phyloP scores from a whole-genome alignment of 345 rosid genomes.

The Hibiscus tridactylites region DNA sequence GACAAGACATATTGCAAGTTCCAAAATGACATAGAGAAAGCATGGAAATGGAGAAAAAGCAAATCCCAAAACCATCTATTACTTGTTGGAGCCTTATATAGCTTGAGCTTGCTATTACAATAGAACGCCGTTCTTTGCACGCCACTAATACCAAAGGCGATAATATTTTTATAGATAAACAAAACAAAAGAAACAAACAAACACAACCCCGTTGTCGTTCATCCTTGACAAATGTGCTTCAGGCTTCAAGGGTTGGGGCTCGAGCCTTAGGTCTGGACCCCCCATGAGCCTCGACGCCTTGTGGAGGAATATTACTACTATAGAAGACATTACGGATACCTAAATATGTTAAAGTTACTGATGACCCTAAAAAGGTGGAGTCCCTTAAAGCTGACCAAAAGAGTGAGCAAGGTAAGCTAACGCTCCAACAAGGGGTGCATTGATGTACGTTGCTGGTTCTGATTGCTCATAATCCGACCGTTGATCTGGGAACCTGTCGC shows the following conservation, averaged over 20 bases:
- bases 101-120: background rate
- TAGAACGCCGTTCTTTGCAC: slow-evolving; percentile 5
- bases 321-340: background rate
- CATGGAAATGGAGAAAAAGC: background rate
- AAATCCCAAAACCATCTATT: background rate
- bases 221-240: slow-evolving; percentile 20
- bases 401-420: slow-evolving; percentile 84
- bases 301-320: background rate
- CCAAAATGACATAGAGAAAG: slow-evolving; percentile 3
- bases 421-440: slow-evolving; percentile 87
- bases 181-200: background rate
- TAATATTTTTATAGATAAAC: background rate
- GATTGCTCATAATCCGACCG: slow-evolving; percentile 81
- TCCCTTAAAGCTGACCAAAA: slow-evolving; percentile 59
- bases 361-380: background rate
- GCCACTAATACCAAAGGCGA: background rate
- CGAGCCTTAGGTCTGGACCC: slow-evolving; percentile 25
- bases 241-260: slow-evolving; percentile 23
- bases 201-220: slow-evolving; percentile 5
- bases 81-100: background rate
- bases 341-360: background rate
- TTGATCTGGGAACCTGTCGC: slow-evolving; percentile 65
- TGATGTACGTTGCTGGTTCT: slow-evolving; percentile 90
- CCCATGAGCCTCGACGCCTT: slow-evolving; percentile 9
- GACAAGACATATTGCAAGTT: slow-evolving; percentile 7